Conservation (phyloP, 192 early-diverging fungal genomes). For the Rhizophagus clarus region DNA sequence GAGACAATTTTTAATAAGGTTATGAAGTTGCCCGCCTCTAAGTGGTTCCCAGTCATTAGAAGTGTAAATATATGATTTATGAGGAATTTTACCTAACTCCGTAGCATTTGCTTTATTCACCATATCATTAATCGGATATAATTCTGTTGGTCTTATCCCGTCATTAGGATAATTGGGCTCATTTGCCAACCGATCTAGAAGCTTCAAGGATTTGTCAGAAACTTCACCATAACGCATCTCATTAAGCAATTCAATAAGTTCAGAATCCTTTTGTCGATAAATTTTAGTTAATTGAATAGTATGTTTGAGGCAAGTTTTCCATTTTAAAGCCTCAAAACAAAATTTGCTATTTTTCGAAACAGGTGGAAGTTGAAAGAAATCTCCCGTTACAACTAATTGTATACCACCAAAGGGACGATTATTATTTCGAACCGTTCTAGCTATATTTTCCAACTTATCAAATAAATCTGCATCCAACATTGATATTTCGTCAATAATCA, state of each 20-base stretch:
- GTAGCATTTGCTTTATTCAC: conserved; percentile 73
- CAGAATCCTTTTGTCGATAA: conserved; percentile 80
- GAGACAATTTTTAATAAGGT: conserved; percentile 49
- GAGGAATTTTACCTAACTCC: conserved; percentile 56
- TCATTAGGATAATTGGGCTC: conserved; percentile 57
- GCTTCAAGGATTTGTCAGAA: conserved; percentile 51
- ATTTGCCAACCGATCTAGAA: conserved; percentile 54
- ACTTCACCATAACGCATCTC: conserved; percentile 79
- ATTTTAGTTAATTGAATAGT: conserved; percentile 75
- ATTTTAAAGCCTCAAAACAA: conserved; percentile 66
- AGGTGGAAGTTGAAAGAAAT: conserved; percentile 84
- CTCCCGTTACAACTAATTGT: conserved; percentile 66
- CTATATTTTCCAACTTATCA: conserved; percentile 72
- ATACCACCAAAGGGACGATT: conserved; percentile 73
- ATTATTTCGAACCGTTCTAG: conserved; percentile 46
- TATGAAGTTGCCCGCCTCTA: conserved; percentile 20
- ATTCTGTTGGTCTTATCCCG: conserved; percentile 67
- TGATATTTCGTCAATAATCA: conserved; percentile 81
- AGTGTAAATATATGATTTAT: conserved; percentile 47
- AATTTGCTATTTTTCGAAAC: conserved; percentile 57
- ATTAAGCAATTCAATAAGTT: conserved; percentile 81
- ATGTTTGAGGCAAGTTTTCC: conserved; percentile 51
- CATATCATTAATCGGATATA: conserved; percentile 49
- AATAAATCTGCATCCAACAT: conserved; percentile 77
- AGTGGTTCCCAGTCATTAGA: conserved; percentile 49